Conservation (phyloP, 106 monocot species). For the Iris macrosiphon region DNA sequence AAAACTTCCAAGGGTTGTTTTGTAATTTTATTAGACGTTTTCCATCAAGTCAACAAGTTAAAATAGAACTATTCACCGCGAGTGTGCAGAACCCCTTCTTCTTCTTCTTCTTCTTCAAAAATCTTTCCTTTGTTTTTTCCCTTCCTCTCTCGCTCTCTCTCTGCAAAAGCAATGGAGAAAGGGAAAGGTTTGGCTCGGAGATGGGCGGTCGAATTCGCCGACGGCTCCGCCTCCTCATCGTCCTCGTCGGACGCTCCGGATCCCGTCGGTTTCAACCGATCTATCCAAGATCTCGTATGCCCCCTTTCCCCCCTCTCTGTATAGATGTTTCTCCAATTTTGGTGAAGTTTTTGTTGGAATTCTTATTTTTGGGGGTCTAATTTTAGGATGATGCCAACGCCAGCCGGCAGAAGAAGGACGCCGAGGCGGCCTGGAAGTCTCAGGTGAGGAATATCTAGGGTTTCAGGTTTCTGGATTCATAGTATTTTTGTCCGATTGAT, state of each 20-base stretch:
- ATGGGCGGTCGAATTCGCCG: constrained; percentile 84
- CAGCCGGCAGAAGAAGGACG: constrained; percentile 80
- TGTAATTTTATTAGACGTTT: no score
- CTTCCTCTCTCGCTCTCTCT: no score
- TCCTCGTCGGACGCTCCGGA: constrained; percentile 49
- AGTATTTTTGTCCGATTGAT: background rate
- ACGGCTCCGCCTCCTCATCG: constrained; percentile 27
- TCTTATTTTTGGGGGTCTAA: background rate
- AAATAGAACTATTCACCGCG: no score
- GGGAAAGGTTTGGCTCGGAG: constrained; percentile 80
- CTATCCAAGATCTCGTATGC: constrained; percentile 52
- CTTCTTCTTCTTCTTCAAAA: no score
- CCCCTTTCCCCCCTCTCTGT: background rate
- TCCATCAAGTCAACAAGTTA: no score
- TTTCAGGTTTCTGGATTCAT: background rate
- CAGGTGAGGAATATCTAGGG: constrained; percentile 36
- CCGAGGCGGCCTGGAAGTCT: constrained; percentile 85
- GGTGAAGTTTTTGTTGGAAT: background rate
- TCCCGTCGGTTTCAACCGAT: constrained; percentile 71
- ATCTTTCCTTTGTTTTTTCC: no score
- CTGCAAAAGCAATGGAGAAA: constrained; percentile 89
- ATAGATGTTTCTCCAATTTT: background rate
- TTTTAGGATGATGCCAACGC: constrained; percentile 58
- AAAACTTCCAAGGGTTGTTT: no score
- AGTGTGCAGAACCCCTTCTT: no score